Evolutionary conservation across 2,329 filamentous ascomycete genomes (phyloP).

Genomic region (Aspergillus calidoustus): DNA sequence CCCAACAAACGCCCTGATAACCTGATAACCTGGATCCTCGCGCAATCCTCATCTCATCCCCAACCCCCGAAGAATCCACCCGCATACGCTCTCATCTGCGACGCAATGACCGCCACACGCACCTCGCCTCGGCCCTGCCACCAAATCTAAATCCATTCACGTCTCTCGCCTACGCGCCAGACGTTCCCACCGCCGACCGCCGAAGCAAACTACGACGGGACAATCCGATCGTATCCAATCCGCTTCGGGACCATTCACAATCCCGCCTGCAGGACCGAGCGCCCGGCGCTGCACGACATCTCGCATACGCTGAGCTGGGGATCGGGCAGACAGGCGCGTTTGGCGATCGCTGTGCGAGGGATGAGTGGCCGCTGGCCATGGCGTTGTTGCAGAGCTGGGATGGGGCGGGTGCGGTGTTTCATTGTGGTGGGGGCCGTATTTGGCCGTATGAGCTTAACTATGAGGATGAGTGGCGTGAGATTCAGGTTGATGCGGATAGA

Average conservation of each 20-base stretch:
- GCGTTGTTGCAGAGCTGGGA: constrained; percentile 15
- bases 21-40: no score
- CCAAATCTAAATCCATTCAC: constrained; percentile 6
- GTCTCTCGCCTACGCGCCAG: constrained; percentile 15
- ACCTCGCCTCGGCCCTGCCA: constrained; percentile 12
- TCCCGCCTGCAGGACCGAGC: constrained; percentile 13
- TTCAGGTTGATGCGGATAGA: constrained; percentile 13
- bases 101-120: constrained; percentile 14
- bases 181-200: constrained; percentile 18
- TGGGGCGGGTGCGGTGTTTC: constrained; percentile 7
- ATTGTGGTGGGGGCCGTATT: constrained; percentile 13
- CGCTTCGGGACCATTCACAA: no score
- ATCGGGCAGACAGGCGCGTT: constrained; percentile 15
- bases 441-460: constrained; percentile 19
- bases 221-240: no score
- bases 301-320: constrained; percentile 17
- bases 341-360: constrained; percentile 4
- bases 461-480: constrained; percentile 17
- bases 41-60: neutral
- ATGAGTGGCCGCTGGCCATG: constrained; percentile 9
- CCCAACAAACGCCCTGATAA: no score
- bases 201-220: constrained; percentile 15
- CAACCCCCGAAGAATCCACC: constrained; percentile 7
- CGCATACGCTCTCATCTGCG: constrained; percentile 9
- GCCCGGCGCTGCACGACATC: constrained; percentile 16